Evolutionary conservation across 306 rosid species (phyloP).

Genomic region (Lupinus albus): DNA sequence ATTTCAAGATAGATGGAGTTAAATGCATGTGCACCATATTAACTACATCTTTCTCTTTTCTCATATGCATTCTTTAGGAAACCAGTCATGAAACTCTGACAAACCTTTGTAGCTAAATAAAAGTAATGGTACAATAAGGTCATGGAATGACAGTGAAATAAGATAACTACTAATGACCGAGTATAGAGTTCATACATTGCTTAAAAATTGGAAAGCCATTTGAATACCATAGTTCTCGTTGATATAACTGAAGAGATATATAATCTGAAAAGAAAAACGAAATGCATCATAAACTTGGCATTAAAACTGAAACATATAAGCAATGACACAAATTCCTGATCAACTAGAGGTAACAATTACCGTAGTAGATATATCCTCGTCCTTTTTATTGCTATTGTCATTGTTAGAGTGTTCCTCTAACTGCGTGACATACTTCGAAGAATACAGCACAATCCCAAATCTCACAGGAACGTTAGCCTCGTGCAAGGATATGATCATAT

Average conservation of each 20-base stretch:
- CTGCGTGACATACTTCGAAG: slow-evolving; percentile 71
- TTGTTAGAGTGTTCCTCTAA: slow-evolving; percentile 51
- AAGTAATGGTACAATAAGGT: slow-evolving; percentile 31
- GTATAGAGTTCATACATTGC: slow-evolving; percentile 63
- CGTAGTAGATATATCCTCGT: slow-evolving; percentile 71
- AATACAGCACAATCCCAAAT: slow-evolving; percentile 83
- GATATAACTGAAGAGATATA: slow-evolving; percentile 75
- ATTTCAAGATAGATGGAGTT: slow-evolving; percentile 3
- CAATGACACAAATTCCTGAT: no score
- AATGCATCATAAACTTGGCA: slow-evolving; percentile 30
- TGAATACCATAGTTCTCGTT: slow-evolving; percentile 70
- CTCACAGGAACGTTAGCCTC: slow-evolving; percentile 84
- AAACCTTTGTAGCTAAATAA: slow-evolving; percentile 3
- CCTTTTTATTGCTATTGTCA: slow-evolving; percentile 46
- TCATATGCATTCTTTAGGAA: slow-evolving; percentile 32
- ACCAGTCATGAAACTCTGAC: slow-evolving; percentile 26
- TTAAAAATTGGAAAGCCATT: slow-evolving; percentile 86
- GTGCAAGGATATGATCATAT: slow-evolving; percentile 66
- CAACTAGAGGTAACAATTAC: slow-evolving; percentile 51
- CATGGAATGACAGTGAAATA: slow-evolving; percentile 19
- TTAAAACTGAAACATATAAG: neutral
- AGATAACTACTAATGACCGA: slow-evolving; percentile 22
- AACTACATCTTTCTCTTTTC: slow-evolving; percentile 27
- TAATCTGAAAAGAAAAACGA: slow-evolving; percentile 66
- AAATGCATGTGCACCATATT: slow-evolving; percentile 28